Percentiles rank a stretch among this genome's conserved stretches.
Conservation (phyloP, 305 asterid species). For the Stenogyne calaminthoides region DNA sequence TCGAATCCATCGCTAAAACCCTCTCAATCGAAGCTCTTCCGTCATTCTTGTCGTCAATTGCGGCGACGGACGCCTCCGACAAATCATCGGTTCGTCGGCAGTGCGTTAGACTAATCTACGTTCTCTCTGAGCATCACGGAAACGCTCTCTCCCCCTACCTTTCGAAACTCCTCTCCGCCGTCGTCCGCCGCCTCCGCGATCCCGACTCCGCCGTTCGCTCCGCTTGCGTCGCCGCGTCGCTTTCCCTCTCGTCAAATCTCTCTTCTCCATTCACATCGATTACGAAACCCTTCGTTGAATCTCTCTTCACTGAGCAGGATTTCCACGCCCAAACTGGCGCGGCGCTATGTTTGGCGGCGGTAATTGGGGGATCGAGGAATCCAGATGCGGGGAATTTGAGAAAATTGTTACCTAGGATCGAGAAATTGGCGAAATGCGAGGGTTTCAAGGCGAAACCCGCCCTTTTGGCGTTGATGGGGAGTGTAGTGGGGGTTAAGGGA, state of each 20-base stretch:
- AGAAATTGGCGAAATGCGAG: slow-evolving; percentile 66
- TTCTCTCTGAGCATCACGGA: slow-evolving; percentile 68
- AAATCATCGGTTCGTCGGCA: slow-evolving; percentile 79
- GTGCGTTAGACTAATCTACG: slow-evolving; percentile 61
- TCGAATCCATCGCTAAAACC: slow-evolving; percentile 64
- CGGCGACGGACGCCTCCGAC: slow-evolving; percentile 81
- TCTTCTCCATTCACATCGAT: slow-evolving; percentile 60
- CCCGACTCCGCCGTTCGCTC: slow-evolving; percentile 75
- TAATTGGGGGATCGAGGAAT: slow-evolving; percentile 55
- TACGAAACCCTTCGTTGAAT: slow-evolving; percentile 68
- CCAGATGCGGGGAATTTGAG: slow-evolving; percentile 59
- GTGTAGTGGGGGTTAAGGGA: slow-evolving; percentile 57
- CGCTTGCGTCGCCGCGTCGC: slow-evolving; percentile 70
- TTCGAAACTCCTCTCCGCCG: slow-evolving; percentile 72
- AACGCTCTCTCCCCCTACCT: slow-evolving; percentile 66
- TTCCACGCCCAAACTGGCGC: slow-evolving; percentile 69
- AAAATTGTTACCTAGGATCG: slow-evolving; percentile 57
- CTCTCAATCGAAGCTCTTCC: slow-evolving; percentile 63
- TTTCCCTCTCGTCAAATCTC: slow-evolving; percentile 62
- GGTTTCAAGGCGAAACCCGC: slow-evolving; percentile 79
- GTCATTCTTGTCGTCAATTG: slow-evolving; percentile 61
- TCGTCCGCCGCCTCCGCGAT: slow-evolving; percentile 82
- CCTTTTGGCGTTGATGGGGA: slow-evolving; percentile 63
- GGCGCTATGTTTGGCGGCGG: slow-evolving; percentile 68
- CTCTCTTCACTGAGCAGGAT: slow-evolving; percentile 76